Base-by-base conservation (phyloP, 148 eudicot genomes). In the Cornus florida region DNA sequence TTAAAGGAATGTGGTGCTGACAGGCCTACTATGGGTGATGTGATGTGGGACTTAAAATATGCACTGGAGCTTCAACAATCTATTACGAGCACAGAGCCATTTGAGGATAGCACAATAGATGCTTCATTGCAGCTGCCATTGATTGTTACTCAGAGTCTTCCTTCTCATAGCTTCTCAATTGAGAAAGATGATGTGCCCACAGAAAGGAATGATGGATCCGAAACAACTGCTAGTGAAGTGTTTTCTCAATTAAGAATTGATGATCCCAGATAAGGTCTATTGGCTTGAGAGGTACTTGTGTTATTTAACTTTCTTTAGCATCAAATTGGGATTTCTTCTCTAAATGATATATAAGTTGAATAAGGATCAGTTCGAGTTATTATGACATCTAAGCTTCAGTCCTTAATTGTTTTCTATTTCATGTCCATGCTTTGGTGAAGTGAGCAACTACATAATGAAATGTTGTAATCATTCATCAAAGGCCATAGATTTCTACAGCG, bases 21-120 rank as follows among this genome's bases (percentile, higher is more conserved):
- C 1, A 84, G 91, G 86, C 91, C 88, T 13, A 68, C 62, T 2
- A 90, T 90, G 90, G 75, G 81, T 16, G 88, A 88, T 74, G 88
- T 90, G 22, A 67, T 80, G 72, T 90, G 93, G 91, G 87, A 87
- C 78, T 78, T 90, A 67, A 86, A 90, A 67, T 90, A 85, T 64
- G 83, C 86, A 13, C 70, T 88, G 71, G 78, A 78, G 76, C 88
- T 86, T 81, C 85, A 89, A 28, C 82, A 68, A 66, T 69, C 38
- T 9, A 81, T 41, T 10, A n/a, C 32, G 50, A 56, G 16, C 60
- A 69, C 67, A 53, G 76, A 76, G n/a, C 50, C 76, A 7, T 46
- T 67, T 28, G 91, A 78, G 24, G 88, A 89, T 33, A 84, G 79
- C 71, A 79, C 57, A 20, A 84, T 86, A 3, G 82, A 82, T 79